A percentile compares a stretch with the other conserved stretches of the same genome.
Evolutionary conservation across 108 stramenopile genomes (phyloP).

Genomic region (Cylindrotheca fusiformis): DNA sequence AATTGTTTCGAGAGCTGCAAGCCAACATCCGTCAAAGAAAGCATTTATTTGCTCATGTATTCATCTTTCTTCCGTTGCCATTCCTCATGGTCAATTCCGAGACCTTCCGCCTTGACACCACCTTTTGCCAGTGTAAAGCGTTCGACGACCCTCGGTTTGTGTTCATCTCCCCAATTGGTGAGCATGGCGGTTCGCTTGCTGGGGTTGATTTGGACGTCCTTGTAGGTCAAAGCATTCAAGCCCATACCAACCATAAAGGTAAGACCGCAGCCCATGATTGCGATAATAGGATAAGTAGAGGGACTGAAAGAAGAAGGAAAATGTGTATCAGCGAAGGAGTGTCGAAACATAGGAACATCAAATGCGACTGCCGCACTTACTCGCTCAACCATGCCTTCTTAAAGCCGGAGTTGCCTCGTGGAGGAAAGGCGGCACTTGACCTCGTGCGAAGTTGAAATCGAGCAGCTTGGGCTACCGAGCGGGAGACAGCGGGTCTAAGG

Average conservation of each 20-base stretch:
- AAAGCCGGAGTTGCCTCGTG: neutral
- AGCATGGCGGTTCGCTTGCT: constrained; percentile 14
- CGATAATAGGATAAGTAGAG: constrained; percentile 60
- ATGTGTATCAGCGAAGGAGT: no score
- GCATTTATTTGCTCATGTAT: constrained; percentile 23
- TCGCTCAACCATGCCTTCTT: neutral
- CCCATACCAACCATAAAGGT: constrained; percentile 57
- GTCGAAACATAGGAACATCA: no score
- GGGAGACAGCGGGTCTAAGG: neutral
- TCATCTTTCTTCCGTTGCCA: constrained; percentile 60
- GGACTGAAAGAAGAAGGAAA: no score
- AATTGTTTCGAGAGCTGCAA: no score
- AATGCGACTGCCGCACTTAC: no score
- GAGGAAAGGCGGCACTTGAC: neutral
- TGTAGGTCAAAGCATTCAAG: constrained; percentile 53
- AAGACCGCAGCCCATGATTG: constrained; percentile 51
- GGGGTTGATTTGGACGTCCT: constrained; percentile 58
- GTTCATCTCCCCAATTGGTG: constrained; percentile 7
- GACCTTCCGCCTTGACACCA: constrained; percentile 57
- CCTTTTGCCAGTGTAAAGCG: constrained; percentile 4
- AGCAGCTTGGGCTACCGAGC: neutral
- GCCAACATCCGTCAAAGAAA: neutral
- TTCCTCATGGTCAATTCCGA: constrained; percentile 64
- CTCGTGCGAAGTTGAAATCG: neutral
- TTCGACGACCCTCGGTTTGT: constrained; percentile 17